These are phyloP conservation scores for Kondoa subrosea DNA, from an alignment of 768 basidiomycete species.

Conservation along the genomic window DNA sequence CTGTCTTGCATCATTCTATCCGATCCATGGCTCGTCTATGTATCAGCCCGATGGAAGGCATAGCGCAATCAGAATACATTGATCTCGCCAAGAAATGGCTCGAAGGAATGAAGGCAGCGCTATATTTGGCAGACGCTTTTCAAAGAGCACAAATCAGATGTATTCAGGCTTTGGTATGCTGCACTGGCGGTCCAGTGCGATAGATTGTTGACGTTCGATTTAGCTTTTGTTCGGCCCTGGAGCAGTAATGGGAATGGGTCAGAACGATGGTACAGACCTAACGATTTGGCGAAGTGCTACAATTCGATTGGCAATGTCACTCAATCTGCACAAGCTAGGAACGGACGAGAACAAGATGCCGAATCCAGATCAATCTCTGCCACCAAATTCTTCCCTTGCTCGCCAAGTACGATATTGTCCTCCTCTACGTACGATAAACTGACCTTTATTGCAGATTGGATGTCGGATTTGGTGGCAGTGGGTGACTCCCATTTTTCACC, in stretches of 20 bases:
- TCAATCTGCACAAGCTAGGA: not conserved
- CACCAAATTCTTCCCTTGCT: not conserved
- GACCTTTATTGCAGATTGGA: not conserved
- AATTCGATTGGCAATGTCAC: not conserved
- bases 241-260: not conserved
- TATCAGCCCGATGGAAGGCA: not conserved
- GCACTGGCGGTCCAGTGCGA: not conserved
- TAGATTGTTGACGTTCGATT: not conserved
- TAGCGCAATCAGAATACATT: not conserved
- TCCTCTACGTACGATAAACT: not conserved
- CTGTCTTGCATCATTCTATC: not conserved
- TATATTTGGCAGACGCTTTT: not conserved
- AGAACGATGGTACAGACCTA: not conserved
- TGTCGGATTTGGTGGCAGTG: not conserved
- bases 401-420: not conserved
- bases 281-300: not conserved
- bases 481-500: too few relatives aligned
- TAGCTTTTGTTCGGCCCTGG: not conserved
- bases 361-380: not conserved
- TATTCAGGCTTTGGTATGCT: not conserved
- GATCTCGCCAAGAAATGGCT: not conserved
- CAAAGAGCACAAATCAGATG: not conserved
- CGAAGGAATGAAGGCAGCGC: not conserved
- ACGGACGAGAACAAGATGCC: not conserved
- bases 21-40: not conserved